These are phyloP conservation scores for Cotoneaster glaucophyllus DNA, from an alignment of 306 rosid genomes.

Conservation along the genomic window DNA sequence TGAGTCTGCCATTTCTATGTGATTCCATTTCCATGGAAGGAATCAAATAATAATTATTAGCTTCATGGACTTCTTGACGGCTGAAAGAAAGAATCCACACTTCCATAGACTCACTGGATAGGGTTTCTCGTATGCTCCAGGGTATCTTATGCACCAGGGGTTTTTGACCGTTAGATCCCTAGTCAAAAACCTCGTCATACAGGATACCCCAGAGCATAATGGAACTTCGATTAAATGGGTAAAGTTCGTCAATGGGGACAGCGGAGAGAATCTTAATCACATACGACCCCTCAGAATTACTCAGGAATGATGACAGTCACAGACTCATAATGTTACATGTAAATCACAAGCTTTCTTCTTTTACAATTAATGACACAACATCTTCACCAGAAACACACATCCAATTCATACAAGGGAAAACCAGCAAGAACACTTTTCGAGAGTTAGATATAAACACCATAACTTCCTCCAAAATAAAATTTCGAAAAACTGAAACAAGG, in stretches of 20 bases:
- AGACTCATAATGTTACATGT: neutral
- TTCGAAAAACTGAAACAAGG: neutral
- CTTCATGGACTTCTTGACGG: neutral
- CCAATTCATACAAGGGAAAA: conserved; percentile 1
- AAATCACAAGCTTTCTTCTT: conserved; percentile 1
- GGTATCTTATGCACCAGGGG: too few relatives aligned
- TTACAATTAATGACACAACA: neutral
- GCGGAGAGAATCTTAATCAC: neutral
- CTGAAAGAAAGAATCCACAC: neutral
- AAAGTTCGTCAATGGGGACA: too few relatives aligned
- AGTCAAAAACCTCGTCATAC: too few relatives aligned
- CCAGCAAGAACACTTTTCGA: neutral
- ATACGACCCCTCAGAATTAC: too few relatives aligned
- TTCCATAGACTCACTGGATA: neutral
- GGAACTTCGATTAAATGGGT: too few relatives aligned
- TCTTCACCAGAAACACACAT: neutral
- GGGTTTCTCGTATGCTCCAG: too few relatives aligned
- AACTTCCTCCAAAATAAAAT: neutral
- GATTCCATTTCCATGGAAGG: neutral
- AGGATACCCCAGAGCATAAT: too few relatives aligned
- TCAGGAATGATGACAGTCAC: neutral
- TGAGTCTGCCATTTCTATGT: neutral
- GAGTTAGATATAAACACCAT: conserved; percentile 9
- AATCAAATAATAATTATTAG: neutral
- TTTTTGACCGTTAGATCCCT: too few relatives aligned